These are phyloP conservation scores for Petunia axillaris DNA, from an alignment of 257 asterid species.

Conservation along the genomic window DNA sequence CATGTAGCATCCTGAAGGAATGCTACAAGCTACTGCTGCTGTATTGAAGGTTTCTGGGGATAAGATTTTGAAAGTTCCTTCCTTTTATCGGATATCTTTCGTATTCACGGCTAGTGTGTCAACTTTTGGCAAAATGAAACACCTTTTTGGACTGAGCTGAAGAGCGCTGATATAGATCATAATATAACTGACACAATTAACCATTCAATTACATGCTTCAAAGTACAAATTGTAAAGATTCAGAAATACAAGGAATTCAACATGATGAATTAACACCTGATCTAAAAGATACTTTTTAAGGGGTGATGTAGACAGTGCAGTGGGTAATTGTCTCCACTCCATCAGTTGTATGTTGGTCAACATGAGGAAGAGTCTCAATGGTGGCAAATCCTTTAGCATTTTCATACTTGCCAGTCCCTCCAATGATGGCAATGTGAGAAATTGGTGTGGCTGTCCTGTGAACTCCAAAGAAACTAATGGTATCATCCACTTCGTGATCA, in stretches of 20 bases:
- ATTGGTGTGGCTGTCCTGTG: constrained; percentile 85
- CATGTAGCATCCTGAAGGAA: neutral
- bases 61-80: constrained; percentile 2
- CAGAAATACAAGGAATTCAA: neutral
- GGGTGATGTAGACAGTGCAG: constrained; percentile 67
- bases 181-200: neutral
- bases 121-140: constrained; percentile 7
- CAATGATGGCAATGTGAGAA: constrained; percentile 73
- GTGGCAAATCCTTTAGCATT: constrained; percentile 76
- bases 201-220: constrained; percentile 14
- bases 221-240: neutral
- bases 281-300: constrained; percentile 34
- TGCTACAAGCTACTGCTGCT: neutral
- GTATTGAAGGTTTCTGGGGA: constrained; percentile 7
- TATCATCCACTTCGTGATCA: constrained; percentile 56
- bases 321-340: constrained; percentile 86
- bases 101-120: neutral
- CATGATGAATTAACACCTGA: constrained; percentile 2
- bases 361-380: constrained; percentile 77
- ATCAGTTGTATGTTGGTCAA: constrained; percentile 78
- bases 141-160: neutral
- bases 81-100: neutral
- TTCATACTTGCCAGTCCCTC: constrained; percentile 82
- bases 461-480: constrained; percentile 80
- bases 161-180: constrained; percentile 8